Percentiles rank a stretch among this genome's conserved stretches.
Conservation (phyloP, 805 yeast species). For the Teunomyces funiuensis region DNA sequence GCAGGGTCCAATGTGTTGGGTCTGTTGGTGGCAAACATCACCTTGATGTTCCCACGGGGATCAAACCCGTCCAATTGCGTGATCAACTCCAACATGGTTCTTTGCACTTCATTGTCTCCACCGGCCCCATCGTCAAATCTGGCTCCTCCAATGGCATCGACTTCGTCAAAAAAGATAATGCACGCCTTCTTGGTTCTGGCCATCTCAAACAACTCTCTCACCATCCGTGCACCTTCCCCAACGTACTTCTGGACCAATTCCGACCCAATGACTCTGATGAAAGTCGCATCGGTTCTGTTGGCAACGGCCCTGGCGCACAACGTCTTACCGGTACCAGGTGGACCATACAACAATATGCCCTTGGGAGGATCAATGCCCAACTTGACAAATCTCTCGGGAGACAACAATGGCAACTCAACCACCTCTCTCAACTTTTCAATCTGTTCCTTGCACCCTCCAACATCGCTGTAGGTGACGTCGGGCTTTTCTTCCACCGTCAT, state of each 20-base stretch:
- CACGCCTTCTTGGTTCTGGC: conserved; percentile 98
- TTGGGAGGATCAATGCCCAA: conserved; percentile 99
- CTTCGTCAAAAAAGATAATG: conserved; percentile 96
- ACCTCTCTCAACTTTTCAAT: conserved; percentile 95
- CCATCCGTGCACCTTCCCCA: conserved; percentile 99
- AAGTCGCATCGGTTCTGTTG: conserved; percentile 98
- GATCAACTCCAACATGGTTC: conserved; percentile 97
- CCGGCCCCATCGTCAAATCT: conserved; percentile 99
- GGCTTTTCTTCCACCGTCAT: conserved; percentile 99
- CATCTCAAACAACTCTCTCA: conserved; percentile 97
- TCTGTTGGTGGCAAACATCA: conserved; percentile 98
- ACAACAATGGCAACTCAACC: conserved; percentile 87
- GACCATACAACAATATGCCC: conserved; percentile 94
- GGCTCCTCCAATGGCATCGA: conserved; percentile 99
- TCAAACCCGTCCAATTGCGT: conserved; percentile 98
- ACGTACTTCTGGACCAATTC: conserved; percentile 98
- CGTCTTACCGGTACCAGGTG: conserved; percentile 99
- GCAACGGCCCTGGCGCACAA: conserved; percentile 99
- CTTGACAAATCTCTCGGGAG: conserved; percentile 96
- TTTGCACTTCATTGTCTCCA: conserved; percentile 98
- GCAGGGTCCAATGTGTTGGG: conserved; percentile 99
- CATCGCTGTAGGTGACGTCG: conserved; percentile 96
- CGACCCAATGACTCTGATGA: conserved; percentile 96
- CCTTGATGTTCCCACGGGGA: conserved; percentile 98
- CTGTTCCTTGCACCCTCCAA: conserved; percentile 98